Percentiles rank a stretch among this genome's conserved stretches.
These are phyloP conservation scores for Gracilaria gracilis DNA, from an alignment of 23 red algal genomes.

Conservation along the genomic window DNA sequence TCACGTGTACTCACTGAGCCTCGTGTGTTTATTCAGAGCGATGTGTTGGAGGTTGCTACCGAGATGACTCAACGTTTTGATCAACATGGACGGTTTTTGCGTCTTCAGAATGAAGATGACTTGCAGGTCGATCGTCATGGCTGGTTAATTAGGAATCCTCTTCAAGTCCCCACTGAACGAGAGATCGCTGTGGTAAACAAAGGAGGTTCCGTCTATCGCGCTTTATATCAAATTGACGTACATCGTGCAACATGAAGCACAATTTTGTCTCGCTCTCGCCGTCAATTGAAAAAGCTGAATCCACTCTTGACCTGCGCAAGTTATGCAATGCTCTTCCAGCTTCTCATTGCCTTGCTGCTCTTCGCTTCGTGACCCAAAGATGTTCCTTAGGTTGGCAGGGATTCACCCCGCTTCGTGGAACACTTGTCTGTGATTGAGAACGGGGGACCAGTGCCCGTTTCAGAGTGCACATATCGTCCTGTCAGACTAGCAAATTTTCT, in stretches of 20 bases:
- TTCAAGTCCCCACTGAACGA: slow-evolving; percentile 80
- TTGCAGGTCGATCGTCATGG: slow-evolving; percentile 20
- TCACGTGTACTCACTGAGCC: background rate
- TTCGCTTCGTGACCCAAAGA: too few species aligned
- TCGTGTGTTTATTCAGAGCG: slow-evolving; percentile 66
- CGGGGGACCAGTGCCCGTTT: too few species aligned
- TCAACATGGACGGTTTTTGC: slow-evolving; percentile 28
- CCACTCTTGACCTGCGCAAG: background rate
- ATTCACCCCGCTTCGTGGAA: too few species aligned
- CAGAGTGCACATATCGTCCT: too few species aligned
- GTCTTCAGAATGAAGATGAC: background rate
- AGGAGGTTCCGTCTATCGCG: slow-evolving; percentile 66
- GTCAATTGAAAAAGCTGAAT: too few species aligned
- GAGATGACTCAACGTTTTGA: slow-evolving; percentile 74
- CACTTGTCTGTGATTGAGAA: too few species aligned
- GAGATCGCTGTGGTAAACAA: slow-evolving; percentile 69
- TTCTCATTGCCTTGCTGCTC: too few species aligned
- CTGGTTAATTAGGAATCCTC: slow-evolving; percentile 74
- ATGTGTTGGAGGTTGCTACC: slow-evolving; percentile 76
- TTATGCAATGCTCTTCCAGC: background rate
- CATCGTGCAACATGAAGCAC: background rate
- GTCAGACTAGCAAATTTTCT: too few species aligned
- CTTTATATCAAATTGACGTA: slow-evolving; percentile 35
- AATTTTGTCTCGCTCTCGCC: background rate
- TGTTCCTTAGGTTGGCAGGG: too few species aligned